Evolutionary conservation across 129 eudicot species (phyloP).

Genomic region (Saussurea involucrata): DNA sequence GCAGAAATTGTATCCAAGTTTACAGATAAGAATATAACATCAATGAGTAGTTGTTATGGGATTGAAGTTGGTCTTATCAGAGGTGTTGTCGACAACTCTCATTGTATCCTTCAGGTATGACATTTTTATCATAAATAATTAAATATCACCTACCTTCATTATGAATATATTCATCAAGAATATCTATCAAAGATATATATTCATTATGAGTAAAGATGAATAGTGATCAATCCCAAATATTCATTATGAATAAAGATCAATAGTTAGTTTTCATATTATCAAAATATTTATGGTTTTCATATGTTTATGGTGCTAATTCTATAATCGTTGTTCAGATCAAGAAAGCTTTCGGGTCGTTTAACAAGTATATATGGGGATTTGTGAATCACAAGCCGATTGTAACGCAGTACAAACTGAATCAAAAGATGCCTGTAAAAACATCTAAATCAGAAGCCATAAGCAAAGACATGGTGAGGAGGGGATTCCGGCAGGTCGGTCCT

Average conservation of each 20-base stretch:
- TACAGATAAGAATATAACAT: constrained; percentile 45
- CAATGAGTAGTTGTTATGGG: constrained; percentile 40
- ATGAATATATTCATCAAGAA: too few species aligned
- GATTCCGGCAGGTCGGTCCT: constrained; percentile 77
- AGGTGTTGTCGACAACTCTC: constrained; percentile 65
- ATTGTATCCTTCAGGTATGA: constrained; percentile 57
- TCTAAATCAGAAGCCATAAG: constrained; percentile 81
- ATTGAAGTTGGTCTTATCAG: constrained; percentile 53
- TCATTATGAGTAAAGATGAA: too few species aligned
- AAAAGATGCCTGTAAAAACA: constrained; percentile 75
- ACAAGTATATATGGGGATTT: constrained; percentile 81
- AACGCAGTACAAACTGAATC: constrained; percentile 50
- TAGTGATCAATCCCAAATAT: too few species aligned
- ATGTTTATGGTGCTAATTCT: background rate
- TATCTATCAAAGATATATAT: background rate
- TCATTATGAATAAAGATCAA: background rate
- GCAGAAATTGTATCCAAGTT: constrained; percentile 58
- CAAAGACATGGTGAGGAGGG: constrained; percentile 78
- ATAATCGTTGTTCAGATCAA: constrained; percentile 37
- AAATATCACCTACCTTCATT: background rate
- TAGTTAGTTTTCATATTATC: too few species aligned
- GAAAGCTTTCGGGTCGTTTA: constrained; percentile 61
- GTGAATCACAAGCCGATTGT: constrained; percentile 62
- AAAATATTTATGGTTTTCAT: background rate
- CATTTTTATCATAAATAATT: background rate